Percentiles rank a stretch among this genome's conserved stretches.
These are phyloP conservation scores for Diaporthe australafricana DNA, from an alignment of 2,329 filamentous ascomycete species.

Conservation along the genomic window DNA sequence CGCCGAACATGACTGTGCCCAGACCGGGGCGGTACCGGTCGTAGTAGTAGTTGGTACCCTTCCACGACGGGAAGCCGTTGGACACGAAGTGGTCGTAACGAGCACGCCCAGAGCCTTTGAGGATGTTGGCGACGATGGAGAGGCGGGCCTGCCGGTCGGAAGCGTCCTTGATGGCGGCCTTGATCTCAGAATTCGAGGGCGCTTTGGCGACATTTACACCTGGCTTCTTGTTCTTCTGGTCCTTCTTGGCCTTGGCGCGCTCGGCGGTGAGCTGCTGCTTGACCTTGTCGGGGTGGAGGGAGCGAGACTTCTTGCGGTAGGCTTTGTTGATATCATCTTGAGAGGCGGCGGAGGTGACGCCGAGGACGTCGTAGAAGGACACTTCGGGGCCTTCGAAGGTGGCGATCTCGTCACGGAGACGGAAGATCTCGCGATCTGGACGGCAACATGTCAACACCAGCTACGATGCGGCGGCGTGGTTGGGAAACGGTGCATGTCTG, in stretches of 20 bases:
- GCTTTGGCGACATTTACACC: constrained; percentile 76
- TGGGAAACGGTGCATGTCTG: constrained; percentile 22
- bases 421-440: constrained; percentile 96
- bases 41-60: constrained; percentile 99
- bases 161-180: constrained; percentile 82
- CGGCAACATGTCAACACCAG: constrained; percentile 26
- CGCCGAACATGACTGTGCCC: constrained; percentile 82
- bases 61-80: constrained; percentile 96
- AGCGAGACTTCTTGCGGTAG: constrained; percentile 87
- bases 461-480: constrained; percentile 3
- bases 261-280: constrained; percentile 83
- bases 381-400: constrained; percentile 79
- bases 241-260: constrained; percentile 66
- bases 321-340: constrained; percentile 94
- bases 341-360: constrained; percentile 76
- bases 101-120: constrained; percentile 82
- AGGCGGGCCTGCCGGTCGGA: constrained; percentile 86
- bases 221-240: constrained; percentile 66
- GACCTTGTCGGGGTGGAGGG: constrained; percentile 95
- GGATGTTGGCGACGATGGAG: constrained; percentile 85
- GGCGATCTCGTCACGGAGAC: constrained; percentile 87
- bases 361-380: constrained; percentile 96
- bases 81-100: constrained; percentile 94
- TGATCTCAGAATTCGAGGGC: constrained; percentile 80
- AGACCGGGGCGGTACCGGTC: constrained; percentile 91